Evolutionary conservation across 2,329 filamentous ascomycete species (phyloP).

Genomic region (Claviceps sp.): DNA sequence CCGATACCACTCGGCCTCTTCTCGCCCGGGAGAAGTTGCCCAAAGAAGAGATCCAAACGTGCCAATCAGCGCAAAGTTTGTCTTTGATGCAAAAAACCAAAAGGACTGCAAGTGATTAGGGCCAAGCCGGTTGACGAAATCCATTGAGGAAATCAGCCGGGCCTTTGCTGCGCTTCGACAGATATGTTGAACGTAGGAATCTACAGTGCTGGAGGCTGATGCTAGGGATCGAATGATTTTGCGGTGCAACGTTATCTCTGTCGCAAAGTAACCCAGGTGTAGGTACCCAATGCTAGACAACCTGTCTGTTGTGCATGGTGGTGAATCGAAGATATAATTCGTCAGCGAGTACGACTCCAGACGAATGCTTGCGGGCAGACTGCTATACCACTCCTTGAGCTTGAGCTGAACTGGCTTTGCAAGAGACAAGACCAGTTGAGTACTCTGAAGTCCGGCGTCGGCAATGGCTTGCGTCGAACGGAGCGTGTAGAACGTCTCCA

Average conservation of each 20-base stretch:
- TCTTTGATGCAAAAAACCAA: conserved; percentile 81
- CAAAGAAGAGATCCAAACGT: conserved; percentile 85
- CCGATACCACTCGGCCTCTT: conserved; percentile 89
- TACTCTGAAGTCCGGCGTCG: conserved; percentile 54
- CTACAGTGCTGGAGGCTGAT: conserved; percentile 32
- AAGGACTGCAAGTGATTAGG: conserved; percentile 79
- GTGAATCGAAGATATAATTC: conserved; percentile 8
- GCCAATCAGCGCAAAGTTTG: conserved; percentile 88
- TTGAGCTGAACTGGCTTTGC: conserved; percentile 75
- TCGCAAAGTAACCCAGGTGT: conserved; percentile 85
- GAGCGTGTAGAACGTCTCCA: conserved; percentile 72
- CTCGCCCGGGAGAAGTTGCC: conserved; percentile 73
- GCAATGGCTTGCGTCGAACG: conserved; percentile 58
- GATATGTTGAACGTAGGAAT: conserved; percentile 79
- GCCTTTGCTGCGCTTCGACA: conserved; percentile 91
- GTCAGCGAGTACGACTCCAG: conserved; percentile 45
- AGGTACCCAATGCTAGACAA: conserved; percentile 60
- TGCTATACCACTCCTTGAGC: conserved; percentile 70
- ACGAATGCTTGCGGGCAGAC: conserved; percentile 47
- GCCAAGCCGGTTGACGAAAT: conserved; percentile 87
- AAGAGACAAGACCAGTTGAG: conserved; percentile 57
- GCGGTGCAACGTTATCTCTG: conserved; percentile 84
- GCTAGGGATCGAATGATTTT: conserved; percentile 74
- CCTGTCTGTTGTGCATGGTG: conserved; percentile 24
- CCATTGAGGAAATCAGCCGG: conserved; percentile 87